Evolutionary conservation across 2,329 filamentous ascomycete species (phyloP).

Genomic region (Amauroascus verrucosus): DNA sequence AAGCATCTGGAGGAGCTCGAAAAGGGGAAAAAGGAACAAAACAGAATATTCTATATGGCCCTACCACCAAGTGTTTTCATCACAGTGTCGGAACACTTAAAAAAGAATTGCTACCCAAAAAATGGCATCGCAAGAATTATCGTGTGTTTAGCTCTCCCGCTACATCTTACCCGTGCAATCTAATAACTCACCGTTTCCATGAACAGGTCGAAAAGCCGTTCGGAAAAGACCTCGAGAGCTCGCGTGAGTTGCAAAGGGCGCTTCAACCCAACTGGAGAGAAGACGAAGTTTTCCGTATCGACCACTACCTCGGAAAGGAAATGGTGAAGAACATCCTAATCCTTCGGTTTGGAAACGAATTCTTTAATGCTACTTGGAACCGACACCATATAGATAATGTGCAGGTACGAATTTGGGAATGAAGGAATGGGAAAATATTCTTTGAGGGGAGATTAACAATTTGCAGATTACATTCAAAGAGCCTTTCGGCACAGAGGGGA

Average conservation of each 20-base stretch:
- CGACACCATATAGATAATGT: slow-evolving; percentile 98
- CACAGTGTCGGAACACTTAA: slow-evolving; percentile 91
- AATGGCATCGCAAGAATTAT: slow-evolving; percentile 89
- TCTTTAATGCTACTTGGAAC: slow-evolving; percentile 98
- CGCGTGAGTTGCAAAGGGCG: slow-evolving; percentile 85
- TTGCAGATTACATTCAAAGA: slow-evolving; percentile 89
- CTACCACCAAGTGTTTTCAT: slow-evolving; percentile 96
- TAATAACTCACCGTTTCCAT: neutral
- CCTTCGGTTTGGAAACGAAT: slow-evolving; percentile 94
- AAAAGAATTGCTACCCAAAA: slow-evolving; percentile 90
- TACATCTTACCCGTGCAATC: too few relatives aligned
- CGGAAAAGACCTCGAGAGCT: slow-evolving; percentile 91
- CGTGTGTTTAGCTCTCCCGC: slow-evolving; percentile 44
- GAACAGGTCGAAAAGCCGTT: slow-evolving; percentile 94
- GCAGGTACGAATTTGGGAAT: slow-evolving; percentile 44
- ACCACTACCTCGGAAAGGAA: slow-evolving; percentile 98
- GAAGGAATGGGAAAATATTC: neutral
- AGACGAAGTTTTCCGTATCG: slow-evolving; percentile 97
- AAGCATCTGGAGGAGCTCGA: slow-evolving; percentile 80
- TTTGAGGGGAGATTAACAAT: slow-evolving; percentile 11
- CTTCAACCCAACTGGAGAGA: slow-evolving; percentile 97
- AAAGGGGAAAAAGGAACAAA: slow-evolving; percentile 66
- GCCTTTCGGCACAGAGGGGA: slow-evolving; percentile 94
- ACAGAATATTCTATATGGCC: slow-evolving; percentile 98
- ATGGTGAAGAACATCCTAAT: slow-evolving; percentile 99